These are phyloP conservation scores for Rhodotorula sp. DNA, from an alignment of 1,284 basidiomycete genomes.

Conservation along the genomic window DNA sequence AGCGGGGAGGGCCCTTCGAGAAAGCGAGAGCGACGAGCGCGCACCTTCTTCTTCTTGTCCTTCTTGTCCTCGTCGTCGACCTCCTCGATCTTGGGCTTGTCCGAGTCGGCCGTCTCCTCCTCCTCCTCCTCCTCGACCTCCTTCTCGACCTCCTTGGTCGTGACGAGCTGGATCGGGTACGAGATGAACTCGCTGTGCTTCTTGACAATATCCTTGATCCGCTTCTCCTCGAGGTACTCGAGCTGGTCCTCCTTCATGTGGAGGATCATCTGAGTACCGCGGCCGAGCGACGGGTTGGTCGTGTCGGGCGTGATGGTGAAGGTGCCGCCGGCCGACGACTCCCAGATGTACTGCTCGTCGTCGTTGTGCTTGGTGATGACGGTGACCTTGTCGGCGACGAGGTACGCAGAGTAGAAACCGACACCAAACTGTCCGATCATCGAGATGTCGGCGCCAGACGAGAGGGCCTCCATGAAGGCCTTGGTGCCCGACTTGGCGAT, in stretches of 20 bases:
- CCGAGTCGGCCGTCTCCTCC: constrained; percentile 65
- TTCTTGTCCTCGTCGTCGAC: constrained; percentile 83
- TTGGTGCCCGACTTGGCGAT: constrained; percentile 96
- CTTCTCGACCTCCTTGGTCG: constrained; percentile 95
- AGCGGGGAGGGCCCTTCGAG: not conserved
- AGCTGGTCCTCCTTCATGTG: constrained; percentile 98
- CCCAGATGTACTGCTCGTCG: constrained; percentile 99
- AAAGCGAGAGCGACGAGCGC: too few relatives aligned
- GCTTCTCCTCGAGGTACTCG: constrained; percentile 99
- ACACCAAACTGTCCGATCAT: constrained; percentile 65
- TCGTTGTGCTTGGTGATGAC: constrained; percentile 99
- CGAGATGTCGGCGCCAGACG: constrained; percentile 93
- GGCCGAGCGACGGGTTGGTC: constrained; percentile 82
- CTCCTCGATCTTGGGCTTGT: constrained; percentile 74
- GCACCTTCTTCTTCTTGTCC: constrained; percentile 75
- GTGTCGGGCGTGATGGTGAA: constrained; percentile 98
- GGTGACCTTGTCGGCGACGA: constrained; percentile 96
- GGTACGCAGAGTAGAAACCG: constrained; percentile 99
- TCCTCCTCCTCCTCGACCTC: constrained; percentile 48
- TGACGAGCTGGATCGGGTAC: constrained; percentile 97
- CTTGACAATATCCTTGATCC: constrained; percentile 99
- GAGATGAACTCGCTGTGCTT: constrained; percentile 99
- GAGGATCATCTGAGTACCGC: constrained; percentile 92
- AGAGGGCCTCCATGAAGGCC: constrained; percentile 91
- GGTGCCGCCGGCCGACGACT: constrained; percentile 97